A percentile compares a stretch with the other conserved stretches of the same genome.
These are phyloP conservation scores for Castanea mollissima DNA, from an alignment of 306 rosid genomes.

Conservation along the genomic window DNA sequence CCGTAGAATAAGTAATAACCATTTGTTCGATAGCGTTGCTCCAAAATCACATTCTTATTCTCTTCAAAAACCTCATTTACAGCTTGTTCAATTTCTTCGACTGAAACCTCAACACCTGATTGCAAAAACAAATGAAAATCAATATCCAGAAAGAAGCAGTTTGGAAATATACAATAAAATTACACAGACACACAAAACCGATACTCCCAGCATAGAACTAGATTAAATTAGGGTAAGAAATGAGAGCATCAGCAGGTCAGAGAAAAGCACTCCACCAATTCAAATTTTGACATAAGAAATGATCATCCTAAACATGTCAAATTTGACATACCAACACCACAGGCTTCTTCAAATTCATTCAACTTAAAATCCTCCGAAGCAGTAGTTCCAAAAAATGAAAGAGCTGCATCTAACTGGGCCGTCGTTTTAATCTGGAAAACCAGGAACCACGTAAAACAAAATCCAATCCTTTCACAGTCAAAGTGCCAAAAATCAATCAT, in stretches of 20 bases:
- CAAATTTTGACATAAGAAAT: constrained; percentile 1
- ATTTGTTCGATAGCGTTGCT: constrained; percentile 71
- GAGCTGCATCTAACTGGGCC: constrained; percentile 85
- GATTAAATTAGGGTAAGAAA: constrained; percentile 9
- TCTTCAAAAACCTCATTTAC: constrained; percentile 73
- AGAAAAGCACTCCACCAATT: background rate
- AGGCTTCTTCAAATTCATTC: constrained; percentile 73
- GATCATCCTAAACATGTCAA: background rate
- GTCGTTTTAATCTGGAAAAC: constrained; percentile 72
- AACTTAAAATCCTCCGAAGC: constrained; percentile 50
- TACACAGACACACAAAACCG: background rate
- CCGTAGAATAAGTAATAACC: constrained; percentile 36
- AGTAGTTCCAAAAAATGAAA: constrained; percentile 49
- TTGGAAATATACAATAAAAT: background rate
- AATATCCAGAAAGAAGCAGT: background rate
- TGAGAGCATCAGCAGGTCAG: constrained; percentile 6
- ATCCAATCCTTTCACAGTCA: background rate
- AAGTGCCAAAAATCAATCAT: background rate
- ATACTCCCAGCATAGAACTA: constrained; percentile 1
- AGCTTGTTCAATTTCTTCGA: constrained; percentile 58
- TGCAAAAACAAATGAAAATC: constrained; percentile 8
- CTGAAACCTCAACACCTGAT: constrained; percentile 83
- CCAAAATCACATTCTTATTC: constrained; percentile 62
- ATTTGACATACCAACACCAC: constrained; percentile 83
- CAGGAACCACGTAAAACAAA: constrained; percentile 13